phyloP scores from a whole-genome alignment of 306 rosid genomes.

The Adenanthera pavonina region DNA sequence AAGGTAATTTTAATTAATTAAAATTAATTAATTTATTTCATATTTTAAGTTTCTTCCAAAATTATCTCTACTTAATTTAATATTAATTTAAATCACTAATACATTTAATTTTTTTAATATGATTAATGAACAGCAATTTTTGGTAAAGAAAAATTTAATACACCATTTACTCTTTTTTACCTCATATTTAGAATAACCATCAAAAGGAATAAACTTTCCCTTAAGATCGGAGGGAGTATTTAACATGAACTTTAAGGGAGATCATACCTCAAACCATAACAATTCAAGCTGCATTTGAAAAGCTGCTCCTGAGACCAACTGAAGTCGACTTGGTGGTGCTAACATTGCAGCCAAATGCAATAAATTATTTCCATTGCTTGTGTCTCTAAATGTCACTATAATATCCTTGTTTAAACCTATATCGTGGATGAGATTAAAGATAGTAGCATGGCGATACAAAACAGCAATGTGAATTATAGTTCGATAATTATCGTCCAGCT shows the following conservation, averaged over 20 bases:
- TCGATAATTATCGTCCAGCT: background rate
- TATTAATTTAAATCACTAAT: too few relatives aligned
- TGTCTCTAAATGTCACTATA: background rate
- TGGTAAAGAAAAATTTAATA: too few relatives aligned
- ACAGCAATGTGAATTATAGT: slow-evolving; percentile 21
- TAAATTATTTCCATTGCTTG: background rate
- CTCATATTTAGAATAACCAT: too few relatives aligned
- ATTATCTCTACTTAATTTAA: too few relatives aligned
- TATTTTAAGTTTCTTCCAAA: too few relatives aligned
- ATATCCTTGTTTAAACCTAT: slow-evolving; percentile 28
- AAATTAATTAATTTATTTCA: too few relatives aligned
- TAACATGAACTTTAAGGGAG: background rate
- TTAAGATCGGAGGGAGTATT: too few relatives aligned
- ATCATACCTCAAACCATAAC: slow-evolving; percentile 2
- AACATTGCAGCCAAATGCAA: slow-evolving; percentile 46
- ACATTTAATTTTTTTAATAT: too few relatives aligned
- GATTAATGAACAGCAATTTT: too few relatives aligned
- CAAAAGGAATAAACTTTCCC: too few relatives aligned
- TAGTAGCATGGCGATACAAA: slow-evolving; percentile 42
- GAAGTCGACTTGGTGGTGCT: background rate
- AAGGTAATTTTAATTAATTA: too few relatives aligned
- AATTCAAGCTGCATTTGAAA: slow-evolving; percentile 32
- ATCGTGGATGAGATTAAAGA: slow-evolving; percentile 47
- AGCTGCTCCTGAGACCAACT: slow-evolving; percentile 44
- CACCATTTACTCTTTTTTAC: too few relatives aligned